These are phyloP conservation scores for Curvularia sp. DNA, from an alignment of 2,329 filamentous ascomycete species.

Conservation along the genomic window DNA sequence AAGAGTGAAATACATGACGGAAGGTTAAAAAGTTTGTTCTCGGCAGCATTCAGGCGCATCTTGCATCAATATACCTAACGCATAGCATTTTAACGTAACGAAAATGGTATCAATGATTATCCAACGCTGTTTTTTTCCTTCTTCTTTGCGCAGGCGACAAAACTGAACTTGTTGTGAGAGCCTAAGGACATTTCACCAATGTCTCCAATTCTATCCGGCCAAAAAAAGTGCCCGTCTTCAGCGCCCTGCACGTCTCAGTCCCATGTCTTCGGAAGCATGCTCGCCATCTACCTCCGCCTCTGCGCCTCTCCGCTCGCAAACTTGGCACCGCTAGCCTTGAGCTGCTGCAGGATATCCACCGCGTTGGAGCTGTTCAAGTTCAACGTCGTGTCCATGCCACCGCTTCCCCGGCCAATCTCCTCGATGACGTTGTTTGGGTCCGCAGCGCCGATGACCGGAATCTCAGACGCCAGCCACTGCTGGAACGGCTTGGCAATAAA, in stretches of 20 bases:
- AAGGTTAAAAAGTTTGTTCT: background rate
- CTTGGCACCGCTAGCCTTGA: constrained; percentile 45
- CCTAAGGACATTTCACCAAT: background rate
- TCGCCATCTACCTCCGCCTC: constrained; percentile 41
- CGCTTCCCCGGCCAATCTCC: constrained; percentile 52
- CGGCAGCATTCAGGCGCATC: constrained; percentile 22
- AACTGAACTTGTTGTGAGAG: background rate
- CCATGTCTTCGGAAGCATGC: background rate
- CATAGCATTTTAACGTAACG: constrained; percentile 11
- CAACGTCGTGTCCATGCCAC: constrained; percentile 29
- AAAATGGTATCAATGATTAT: constrained; percentile 2
- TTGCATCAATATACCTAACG: constrained; percentile 10
- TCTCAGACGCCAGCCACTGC: constrained; percentile 73
- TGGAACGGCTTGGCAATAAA: constrained; percentile 81
- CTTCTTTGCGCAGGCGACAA: background rate
- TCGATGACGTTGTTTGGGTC: constrained; percentile 65
- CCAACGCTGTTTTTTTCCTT: background rate
- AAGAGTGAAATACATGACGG: background rate
- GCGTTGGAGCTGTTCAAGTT: constrained; percentile 44
- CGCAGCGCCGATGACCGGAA: constrained; percentile 69
- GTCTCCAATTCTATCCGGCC: background rate
- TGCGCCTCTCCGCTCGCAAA: constrained; percentile 39
- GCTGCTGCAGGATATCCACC: constrained; percentile 46
- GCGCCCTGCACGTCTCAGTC: background rate
- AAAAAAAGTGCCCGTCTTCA: background rate